Percentiles rank a stretch among this genome's conserved stretches.
These are phyloP conservation scores for Fulvia fulva DNA, from an alignment of 2,329 filamentous ascomycete genomes.

Conservation along the genomic window DNA sequence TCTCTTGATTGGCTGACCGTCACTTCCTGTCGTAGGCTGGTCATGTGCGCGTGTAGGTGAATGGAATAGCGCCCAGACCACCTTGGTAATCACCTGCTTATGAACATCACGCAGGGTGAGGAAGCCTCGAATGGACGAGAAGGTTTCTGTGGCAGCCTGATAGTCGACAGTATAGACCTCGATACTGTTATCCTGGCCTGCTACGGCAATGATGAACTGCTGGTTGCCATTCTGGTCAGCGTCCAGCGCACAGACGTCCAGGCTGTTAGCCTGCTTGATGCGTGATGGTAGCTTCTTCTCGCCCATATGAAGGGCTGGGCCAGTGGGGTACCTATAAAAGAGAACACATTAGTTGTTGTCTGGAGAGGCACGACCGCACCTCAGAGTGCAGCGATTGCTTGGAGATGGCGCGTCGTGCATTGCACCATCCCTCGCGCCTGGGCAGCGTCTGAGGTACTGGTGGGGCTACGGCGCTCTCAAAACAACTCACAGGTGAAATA, in stretches of 20 bases:
- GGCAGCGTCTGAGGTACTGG: background rate
- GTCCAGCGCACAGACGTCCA: slow-evolving; percentile 70
- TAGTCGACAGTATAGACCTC: slow-evolving; percentile 75
- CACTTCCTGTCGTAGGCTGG: slow-evolving; percentile 24
- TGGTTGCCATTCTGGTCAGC: slow-evolving; percentile 58
- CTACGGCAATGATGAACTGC: slow-evolving; percentile 77
- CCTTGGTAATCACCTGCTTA: slow-evolving; percentile 56
- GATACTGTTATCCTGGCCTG: slow-evolving; percentile 74
- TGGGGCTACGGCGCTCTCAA: background rate
- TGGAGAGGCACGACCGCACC: too few relatives aligned
- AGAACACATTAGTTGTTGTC: too few relatives aligned
- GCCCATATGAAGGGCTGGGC: slow-evolving; percentile 46
- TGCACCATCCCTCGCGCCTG: background rate
- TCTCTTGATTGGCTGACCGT: slow-evolving; percentile 18
- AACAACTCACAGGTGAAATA: slow-evolving; percentile 50
- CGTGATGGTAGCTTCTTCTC: slow-evolving; percentile 60
- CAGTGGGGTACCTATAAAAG: slow-evolving; percentile 47
- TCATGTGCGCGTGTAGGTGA: slow-evolving; percentile 32
- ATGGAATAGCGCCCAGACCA: slow-evolving; percentile 45
- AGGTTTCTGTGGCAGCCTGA: slow-evolving; percentile 45
- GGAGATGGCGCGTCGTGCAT: background rate
- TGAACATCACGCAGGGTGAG: slow-evolving; percentile 54
- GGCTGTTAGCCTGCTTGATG: slow-evolving; percentile 69
- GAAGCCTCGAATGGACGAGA: slow-evolving; percentile 48
- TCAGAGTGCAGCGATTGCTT: too few relatives aligned